Percentiles rank a stretch among this genome's conserved stretches.
Evolutionary conservation across 768 basidiomycete genomes (phyloP).

Genomic region (Kwoniella sp.): DNA sequence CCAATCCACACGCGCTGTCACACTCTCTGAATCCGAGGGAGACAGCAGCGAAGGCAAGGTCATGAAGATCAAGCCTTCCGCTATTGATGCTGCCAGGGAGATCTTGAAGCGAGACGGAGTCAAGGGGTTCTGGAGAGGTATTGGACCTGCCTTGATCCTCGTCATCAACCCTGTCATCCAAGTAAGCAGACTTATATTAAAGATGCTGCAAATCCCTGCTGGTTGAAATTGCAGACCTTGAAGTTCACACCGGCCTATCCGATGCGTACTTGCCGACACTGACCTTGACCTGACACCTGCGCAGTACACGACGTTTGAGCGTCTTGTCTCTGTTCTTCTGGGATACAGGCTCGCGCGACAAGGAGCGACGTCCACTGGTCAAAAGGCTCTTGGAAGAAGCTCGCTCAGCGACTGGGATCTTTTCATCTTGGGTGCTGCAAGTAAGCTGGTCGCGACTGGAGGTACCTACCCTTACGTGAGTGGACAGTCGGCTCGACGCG

Average conservation of each 20-base stretch:
- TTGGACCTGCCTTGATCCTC: constrained; percentile 88
- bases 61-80: constrained; percentile 60
- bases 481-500: constrained; percentile 1
- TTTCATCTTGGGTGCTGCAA: constrained; percentile 90
- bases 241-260: not conserved
- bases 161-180: constrained; percentile 93
- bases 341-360: constrained; percentile 63
- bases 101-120: constrained; percentile 75
- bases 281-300: not conserved
- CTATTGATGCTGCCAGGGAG: constrained; percentile 68
- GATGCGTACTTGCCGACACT: not conserved
- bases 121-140: constrained; percentile 86
- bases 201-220: not conserved
- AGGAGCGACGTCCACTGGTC: constrained; percentile 60
- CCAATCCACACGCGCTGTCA: constrained; percentile 62
- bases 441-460: constrained; percentile 71
- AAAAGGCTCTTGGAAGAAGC: constrained; percentile 59
- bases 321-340: constrained; percentile 82
- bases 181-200: constrained; percentile 35
- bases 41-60: constrained; percentile 6
- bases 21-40: constrained; percentile 4
- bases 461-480: constrained; percentile 76
- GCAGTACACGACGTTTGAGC: constrained; percentile 93
- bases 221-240: not conserved
- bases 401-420: constrained; percentile 80